Evolutionary conservation across 805 yeast species (phyloP).

Genomic region (Candida insectorum): DNA sequence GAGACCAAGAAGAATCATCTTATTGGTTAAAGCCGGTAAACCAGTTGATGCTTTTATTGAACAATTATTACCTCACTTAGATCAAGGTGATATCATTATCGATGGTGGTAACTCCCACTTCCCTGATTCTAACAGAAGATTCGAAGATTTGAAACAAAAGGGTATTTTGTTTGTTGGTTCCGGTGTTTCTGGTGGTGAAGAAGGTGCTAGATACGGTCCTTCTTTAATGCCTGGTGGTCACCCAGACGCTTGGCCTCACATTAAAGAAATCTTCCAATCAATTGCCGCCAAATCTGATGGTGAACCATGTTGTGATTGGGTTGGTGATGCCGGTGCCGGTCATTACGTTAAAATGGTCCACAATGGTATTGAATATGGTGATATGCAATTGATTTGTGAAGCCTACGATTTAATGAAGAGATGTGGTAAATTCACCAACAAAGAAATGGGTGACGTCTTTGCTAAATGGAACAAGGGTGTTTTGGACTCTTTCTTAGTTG

Average conservation of each 20-base stretch:
- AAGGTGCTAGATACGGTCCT: slow-evolving; percentile 99
- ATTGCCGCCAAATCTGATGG: slow-evolving; percentile 96
- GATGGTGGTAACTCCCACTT: slow-evolving; percentile 99
- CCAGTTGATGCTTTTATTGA: slow-evolving; percentile 92
- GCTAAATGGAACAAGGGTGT: slow-evolving; percentile 96
- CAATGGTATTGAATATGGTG: slow-evolving; percentile 99
- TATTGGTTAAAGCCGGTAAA: slow-evolving; percentile 93
- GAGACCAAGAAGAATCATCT: slow-evolving; percentile 94
- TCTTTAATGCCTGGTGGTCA: slow-evolving; percentile 99
- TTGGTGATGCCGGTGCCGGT: slow-evolving; percentile 98
- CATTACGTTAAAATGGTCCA: slow-evolving; percentile 99
- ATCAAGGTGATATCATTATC: slow-evolving; percentile 95
- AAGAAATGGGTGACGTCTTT: slow-evolving; percentile 92
- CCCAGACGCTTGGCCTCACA: slow-evolving; percentile 97
- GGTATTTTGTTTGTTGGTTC: slow-evolving; percentile 95
- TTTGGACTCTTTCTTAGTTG: slow-evolving; percentile 92
- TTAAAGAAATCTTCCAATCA: slow-evolving; percentile 93
- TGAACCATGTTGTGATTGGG: slow-evolving; percentile 99
- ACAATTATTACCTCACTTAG: slow-evolving; percentile 86
- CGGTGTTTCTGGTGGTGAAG: slow-evolving; percentile 99
- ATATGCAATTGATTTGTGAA: slow-evolving; percentile 98
- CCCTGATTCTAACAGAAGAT: slow-evolving; percentile 98
- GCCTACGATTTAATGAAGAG: slow-evolving; percentile 96
- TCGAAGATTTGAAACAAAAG: slow-evolving; percentile 78
- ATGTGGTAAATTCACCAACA: slow-evolving; percentile 83